Conservation (phyloP, 805 yeast genomes). For the Metschnikowia colocasiae region DNA sequence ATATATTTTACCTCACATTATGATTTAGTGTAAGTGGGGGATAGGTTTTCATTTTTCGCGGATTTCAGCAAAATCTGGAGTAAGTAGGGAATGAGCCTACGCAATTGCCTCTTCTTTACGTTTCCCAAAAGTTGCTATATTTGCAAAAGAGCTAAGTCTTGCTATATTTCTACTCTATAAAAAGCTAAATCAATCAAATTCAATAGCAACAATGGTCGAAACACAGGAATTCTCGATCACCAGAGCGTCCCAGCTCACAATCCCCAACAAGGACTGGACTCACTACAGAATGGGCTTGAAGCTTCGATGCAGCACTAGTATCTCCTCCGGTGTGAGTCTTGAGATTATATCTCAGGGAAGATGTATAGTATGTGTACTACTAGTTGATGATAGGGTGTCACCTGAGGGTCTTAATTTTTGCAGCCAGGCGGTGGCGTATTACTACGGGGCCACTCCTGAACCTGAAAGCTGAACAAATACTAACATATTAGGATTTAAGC, state of each 20-base stretch:
- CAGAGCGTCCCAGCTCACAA: slow-evolving; percentile 20
- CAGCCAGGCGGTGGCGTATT: background rate
- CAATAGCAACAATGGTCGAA: slow-evolving; percentile 10
- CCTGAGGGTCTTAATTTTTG: background rate
- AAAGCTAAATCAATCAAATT: background rate
- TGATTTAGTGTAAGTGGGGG: background rate
- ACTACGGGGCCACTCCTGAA: background rate
- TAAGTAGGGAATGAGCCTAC: background rate
- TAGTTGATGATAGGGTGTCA: background rate
- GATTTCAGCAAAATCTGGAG: background rate
- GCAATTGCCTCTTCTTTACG: background rate
- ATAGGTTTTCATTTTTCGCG: background rate
- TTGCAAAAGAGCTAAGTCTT: background rate
- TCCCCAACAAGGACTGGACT: slow-evolving; percentile 21
- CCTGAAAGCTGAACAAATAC: background rate
- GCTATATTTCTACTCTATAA: background rate
- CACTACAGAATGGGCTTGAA: slow-evolving; percentile 22
- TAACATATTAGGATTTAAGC: slow-evolving; percentile 15
- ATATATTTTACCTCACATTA: background rate
- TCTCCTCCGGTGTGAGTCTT: slow-evolving; percentile 12
- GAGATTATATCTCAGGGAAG: slow-evolving; percentile 18
- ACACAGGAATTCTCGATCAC: slow-evolving; percentile 16
- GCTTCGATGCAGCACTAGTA: slow-evolving; percentile 12
- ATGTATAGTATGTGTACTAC: slow-evolving; percentile 15
- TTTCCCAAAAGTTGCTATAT: background rate